Conservation (phyloP, 148 eudicot genomes). For the Vaccinium myrtillus region DNA sequence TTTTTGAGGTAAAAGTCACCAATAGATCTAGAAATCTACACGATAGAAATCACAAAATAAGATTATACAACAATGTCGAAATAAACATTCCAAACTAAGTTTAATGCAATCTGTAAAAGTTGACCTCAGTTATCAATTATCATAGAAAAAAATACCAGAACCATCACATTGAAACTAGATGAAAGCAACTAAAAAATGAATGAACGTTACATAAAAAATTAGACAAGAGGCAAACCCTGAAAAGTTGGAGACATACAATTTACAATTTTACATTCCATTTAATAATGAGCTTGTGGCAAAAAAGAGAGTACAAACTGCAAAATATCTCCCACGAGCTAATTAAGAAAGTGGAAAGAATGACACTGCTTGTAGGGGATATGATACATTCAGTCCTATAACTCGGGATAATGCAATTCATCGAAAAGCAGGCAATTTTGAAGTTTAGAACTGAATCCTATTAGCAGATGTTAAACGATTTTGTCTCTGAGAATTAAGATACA, state of each 20-base stretch:
- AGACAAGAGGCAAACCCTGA: not conserved
- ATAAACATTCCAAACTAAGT: too few species aligned
- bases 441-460: not conserved
- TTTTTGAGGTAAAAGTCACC: constrained; percentile 44
- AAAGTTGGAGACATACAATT: not conserved
- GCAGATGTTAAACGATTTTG: not conserved
- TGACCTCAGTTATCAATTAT: not conserved
- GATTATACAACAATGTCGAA: not conserved
- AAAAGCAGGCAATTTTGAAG: not conserved
- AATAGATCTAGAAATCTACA: constrained; percentile 42
- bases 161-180: not conserved
- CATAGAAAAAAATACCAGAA: not conserved
- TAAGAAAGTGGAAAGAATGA: constrained; percentile 1
- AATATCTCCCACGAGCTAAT: constrained; percentile 5
- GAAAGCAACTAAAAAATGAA: not conserved
- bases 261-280: not conserved
- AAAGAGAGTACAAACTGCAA: not conserved
- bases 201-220: not conserved
- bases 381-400: not conserved
- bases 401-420: not conserved
- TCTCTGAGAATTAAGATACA: not conserved
- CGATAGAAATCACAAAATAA: constrained; percentile 3
- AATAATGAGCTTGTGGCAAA: not conserved
- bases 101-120: not conserved
- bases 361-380: not conserved